Evolutionary conservation across 2,329 filamentous ascomycete species (phyloP).

Genomic region (Cercospora citrullina): DNA sequence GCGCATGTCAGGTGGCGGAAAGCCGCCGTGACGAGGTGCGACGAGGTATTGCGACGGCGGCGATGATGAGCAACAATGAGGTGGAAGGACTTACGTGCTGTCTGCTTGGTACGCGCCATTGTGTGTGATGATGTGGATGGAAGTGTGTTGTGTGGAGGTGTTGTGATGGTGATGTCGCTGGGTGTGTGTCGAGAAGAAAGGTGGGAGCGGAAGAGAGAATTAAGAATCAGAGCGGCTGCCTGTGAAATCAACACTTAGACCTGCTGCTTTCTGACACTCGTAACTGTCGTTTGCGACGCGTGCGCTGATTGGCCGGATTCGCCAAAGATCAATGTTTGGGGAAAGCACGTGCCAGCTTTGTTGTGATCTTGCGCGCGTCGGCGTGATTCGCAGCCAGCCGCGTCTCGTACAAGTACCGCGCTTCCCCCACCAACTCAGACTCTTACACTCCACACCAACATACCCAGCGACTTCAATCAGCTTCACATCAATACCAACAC

Average conservation of each 20-base stretch:
- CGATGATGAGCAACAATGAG: conserved; percentile 27
- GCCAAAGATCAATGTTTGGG: conserved; percentile 4
- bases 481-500: conserved; percentile 30
- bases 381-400: conserved; percentile 3
- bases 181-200: conserved; percentile 28
- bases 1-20: conserved; percentile 26
- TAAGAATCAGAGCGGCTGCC: conserved; percentile 6
- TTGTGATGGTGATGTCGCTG: conserved; percentile 25
- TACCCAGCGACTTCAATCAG: conserved; percentile 30
- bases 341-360: conserved; percentile 14
- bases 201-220: conserved; percentile 18
- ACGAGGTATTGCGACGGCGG: conserved; percentile 31
- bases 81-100: conserved; percentile 51
- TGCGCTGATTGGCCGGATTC: conserved; percentile 7
- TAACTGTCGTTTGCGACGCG: conserved; percentile 9
- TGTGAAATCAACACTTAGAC: conserved; percentile 10
- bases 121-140: conserved; percentile 38
- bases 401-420: conserved; percentile 13
- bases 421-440: conserved; percentile 26
- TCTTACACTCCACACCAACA: conserved; percentile 28
- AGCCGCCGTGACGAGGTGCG: conserved; percentile 26
- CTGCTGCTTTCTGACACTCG: conserved; percentile 7
- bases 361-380: conserved; percentile 17
- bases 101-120: conserved; percentile 59
- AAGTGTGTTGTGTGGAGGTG: conserved; percentile 25